Evolutionary conservation across 2,329 filamentous ascomycete genomes (phyloP), one percentile per base, ranked within the genome.

Genomic region (Monilinia laxa): DNA sequence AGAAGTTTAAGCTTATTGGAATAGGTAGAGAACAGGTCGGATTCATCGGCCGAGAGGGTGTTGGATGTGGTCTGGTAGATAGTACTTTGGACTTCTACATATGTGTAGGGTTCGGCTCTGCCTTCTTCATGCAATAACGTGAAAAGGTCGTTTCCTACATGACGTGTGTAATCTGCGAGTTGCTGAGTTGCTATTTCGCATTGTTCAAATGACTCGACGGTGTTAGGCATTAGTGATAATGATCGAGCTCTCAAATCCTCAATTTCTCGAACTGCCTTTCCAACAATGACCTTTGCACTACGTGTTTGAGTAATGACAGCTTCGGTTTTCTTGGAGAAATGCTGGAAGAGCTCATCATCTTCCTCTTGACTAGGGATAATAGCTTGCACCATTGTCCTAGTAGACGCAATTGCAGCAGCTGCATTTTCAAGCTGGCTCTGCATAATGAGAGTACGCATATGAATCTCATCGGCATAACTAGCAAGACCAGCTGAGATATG

Each of bases 361-460:
- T 90, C 86, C 25, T 79, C 80, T 12, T 78, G 78, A 1, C 79
- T 75, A 0, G 85, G 82, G 6, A 94, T 77, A 57, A 87, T 86
- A 14, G 84, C 83, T 75, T 92, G 86, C 0, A 95, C 84, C 80
- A 93, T 84, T 57, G 79, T 79, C 73, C 85, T 89, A 28, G 87
- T 78, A 14, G 89, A 84, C 51, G 84, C 81, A 67, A 95, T 84
- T 0, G 87, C 85, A 11, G 86, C 82, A 9, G 91, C 90, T 0
- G 90, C 86, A 68, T 87, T 92, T 68, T 97, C 93, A 20, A 96
- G 84, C 71, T 93, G 88, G 73, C 87, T 92, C 76, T 96, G 92
- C 78, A 93, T 87, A 69, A 94, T 80, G 57, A 87, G 77, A 3
- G 90, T 86, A 70, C 87, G 87, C 88, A 94, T 94, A 73, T 93